phyloP scores from a whole-genome alignment of 2,329 filamentous ascomycete genomes.

The Alternaria brassicicola region DNA sequence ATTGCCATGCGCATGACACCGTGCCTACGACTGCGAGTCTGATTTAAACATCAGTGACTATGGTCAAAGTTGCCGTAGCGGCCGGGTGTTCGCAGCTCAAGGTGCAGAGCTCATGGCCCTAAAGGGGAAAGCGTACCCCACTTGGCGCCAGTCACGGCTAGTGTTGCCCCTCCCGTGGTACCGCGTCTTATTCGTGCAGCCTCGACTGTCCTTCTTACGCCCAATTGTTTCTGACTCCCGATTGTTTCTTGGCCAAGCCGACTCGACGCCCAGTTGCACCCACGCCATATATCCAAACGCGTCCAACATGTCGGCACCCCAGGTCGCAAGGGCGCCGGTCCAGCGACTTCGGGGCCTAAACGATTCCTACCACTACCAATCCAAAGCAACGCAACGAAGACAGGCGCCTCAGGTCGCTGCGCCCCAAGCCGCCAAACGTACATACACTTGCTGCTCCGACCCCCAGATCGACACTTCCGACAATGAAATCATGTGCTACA shows the following conservation, averaged over 20 bases:
- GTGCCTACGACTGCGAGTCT: not conserved
- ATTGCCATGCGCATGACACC: not conserved
- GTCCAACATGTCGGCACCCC: constrained; percentile 27
- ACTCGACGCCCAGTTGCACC: constrained; percentile 1
- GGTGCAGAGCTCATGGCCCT: constrained; percentile 11
- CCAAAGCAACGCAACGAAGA: constrained; percentile 28
- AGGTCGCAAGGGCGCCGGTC: constrained; percentile 22
- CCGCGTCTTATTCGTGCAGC: constrained; percentile 16
- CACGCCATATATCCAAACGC: not conserved
- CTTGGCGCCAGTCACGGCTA: constrained; percentile 7
- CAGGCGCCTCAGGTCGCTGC: constrained; percentile 26
- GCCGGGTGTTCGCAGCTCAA: constrained; percentile 10
- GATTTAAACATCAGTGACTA: not conserved
- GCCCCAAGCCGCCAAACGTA: constrained; percentile 18
- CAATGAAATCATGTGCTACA: constrained; percentile 62
- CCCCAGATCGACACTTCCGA: constrained; percentile 35
- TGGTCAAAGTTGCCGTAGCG: not conserved
- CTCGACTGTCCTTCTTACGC: constrained; percentile 14
- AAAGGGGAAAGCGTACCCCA: not conserved
- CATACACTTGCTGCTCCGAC: constrained; percentile 35
- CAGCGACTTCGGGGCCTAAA: constrained; percentile 38
- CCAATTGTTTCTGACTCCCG: constrained; percentile 7
- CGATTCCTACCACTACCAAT: constrained; percentile 23
- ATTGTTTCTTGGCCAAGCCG: not conserved
- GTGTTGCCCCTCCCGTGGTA: constrained; percentile 16